Conservation (phyloP, 306 rosid genomes). For the Begonia loranthoides region DNA sequence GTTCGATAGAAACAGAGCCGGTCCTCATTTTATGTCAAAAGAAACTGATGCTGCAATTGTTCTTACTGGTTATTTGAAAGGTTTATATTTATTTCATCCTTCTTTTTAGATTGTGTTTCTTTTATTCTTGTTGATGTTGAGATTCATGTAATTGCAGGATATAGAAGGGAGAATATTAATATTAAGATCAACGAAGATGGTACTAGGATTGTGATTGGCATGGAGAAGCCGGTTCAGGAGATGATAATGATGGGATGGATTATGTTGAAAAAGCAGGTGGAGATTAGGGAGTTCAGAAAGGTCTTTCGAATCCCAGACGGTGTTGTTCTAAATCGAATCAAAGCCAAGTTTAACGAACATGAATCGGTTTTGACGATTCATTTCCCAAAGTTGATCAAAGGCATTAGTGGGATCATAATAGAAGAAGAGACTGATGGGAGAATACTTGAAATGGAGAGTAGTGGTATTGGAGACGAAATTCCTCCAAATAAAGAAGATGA, state of each 20-base stretch:
- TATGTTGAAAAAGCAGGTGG: conserved; percentile 40
- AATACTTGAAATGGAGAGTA: not conserved
- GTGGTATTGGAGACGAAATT: not conserved
- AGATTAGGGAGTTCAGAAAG: conserved; percentile 32
- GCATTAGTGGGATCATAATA: conserved; percentile 26
- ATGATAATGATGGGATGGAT: conserved; percentile 43
- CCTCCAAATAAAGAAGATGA: not conserved
- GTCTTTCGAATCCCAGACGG: conserved; percentile 51
- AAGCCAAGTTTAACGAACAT: conserved; percentile 41
- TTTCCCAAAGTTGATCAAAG: conserved; percentile 56
- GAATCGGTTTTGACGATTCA: conserved; percentile 34
- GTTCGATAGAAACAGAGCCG: conserved; percentile 29
- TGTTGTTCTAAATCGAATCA: conserved; percentile 47
- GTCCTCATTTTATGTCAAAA: conserved; percentile 31
- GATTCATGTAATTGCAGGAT: conserved; percentile 36
- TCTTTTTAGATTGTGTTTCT: not conserved
- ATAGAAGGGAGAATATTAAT: conserved; percentile 29
- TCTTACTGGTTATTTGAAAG: conserved; percentile 62
- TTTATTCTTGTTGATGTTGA: not conserved
- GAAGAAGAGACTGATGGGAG: conserved; percentile 25
- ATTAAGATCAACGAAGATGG: conserved; percentile 67
- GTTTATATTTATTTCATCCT: conserved; percentile 11
- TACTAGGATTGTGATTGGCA: conserved; percentile 30
- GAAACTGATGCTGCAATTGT: conserved; percentile 45
- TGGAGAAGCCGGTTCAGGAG: conserved; percentile 53